Base-by-base conservation (phyloP, 805 yeast species). In the Tetrapisispora taiwanensis region DNA sequence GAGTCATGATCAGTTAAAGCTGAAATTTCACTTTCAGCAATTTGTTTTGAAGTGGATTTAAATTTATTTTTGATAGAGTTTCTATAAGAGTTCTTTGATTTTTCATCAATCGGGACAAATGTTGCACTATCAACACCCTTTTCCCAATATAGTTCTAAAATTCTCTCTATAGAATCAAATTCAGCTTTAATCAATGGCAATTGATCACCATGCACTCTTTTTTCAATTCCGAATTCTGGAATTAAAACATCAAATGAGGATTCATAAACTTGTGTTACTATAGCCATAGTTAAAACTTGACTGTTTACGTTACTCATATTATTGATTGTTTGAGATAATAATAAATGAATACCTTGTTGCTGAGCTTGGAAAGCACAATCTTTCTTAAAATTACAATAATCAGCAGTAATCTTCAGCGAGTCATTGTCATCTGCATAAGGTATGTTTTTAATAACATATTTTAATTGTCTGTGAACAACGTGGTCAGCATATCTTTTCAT, bases 171-270 rank as follows among this genome's bases (percentile, higher is more conserved):
- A 58, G 81, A 84, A 61, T 85, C 89, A 61, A 84, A 92, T 62
- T 92, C 97, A 5, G 97, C 97, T 63, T 88, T 89, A 20, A 77
- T 77, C 49, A 90, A 70, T 10, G 97, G 97, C 45, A 92, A 70
- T 65, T 92, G 97, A 65, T 92, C 98, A 24, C 97, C 97, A 58
- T 92, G 98, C 19, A 89, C 96, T 56, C 97, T 74, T 65, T 89
- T 89, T 60, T 89, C 97, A 54, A 89, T 84, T 36, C 97, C 97
- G 67, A 88, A 83, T 52, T 87, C 95, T 2, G 96, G 95, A 49
- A 89, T 71, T 52, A 84, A 77, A 3, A 89, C 90, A 62, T 92
- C 98, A 67, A 92, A 92, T 1, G 97, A 86, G 1, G 95, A 85
- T 65, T 92, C 97, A 62, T 90, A 89, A 9, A 90, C 97, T 62